phyloP scores from a whole-genome alignment of 768 basidiomycete genomes.

The Coprinellus micaceus region DNA sequence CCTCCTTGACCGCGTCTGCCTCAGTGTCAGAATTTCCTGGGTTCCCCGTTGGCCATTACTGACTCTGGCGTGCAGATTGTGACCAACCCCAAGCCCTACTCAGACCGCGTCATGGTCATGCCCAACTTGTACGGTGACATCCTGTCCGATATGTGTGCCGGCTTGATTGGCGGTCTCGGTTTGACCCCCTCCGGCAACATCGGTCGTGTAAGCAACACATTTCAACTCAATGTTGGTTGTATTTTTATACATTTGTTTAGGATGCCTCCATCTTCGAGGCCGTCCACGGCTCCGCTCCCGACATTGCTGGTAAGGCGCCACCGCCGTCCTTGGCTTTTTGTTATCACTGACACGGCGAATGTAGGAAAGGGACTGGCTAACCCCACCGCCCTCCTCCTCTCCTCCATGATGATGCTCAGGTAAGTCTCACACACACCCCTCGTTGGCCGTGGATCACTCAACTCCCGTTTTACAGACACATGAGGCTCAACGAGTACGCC shows the following conservation, averaged over 20 bases:
- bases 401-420: slow-evolving; percentile 98
- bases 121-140: slow-evolving; percentile 97
- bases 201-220: slow-evolving; percentile 61
- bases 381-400: slow-evolving; percentile 96
- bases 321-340: neutral
- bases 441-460: slow-evolving; percentile 9
- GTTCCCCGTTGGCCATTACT: neutral
- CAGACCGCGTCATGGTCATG: slow-evolving; percentile 99
- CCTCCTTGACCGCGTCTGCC: slow-evolving; percentile 91
- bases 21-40: slow-evolving; percentile 54
- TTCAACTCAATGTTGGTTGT: slow-evolving; percentile 6
- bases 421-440: slow-evolving; percentile 25
- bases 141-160: slow-evolving; percentile 97
- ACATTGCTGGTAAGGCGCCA: slow-evolving; percentile 76
- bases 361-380: slow-evolving; percentile 90
- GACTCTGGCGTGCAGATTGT: slow-evolving; percentile 54
- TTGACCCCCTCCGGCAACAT: slow-evolving; percentile 98
- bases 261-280: slow-evolving; percentile 99
- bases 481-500: slow-evolving; percentile 83
- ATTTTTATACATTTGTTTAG: slow-evolving; percentile 35
- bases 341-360: slow-evolving; percentile 9
- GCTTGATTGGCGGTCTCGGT: slow-evolving; percentile 95
- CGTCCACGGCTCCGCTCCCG: slow-evolving; percentile 98
- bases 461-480: slow-evolving; percentile 59
- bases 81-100: slow-evolving; percentile 88